These are phyloP conservation scores for Cystobasidium onofrii DNA, from an alignment of 768 basidiomycete genomes.

Conservation along the genomic window DNA sequence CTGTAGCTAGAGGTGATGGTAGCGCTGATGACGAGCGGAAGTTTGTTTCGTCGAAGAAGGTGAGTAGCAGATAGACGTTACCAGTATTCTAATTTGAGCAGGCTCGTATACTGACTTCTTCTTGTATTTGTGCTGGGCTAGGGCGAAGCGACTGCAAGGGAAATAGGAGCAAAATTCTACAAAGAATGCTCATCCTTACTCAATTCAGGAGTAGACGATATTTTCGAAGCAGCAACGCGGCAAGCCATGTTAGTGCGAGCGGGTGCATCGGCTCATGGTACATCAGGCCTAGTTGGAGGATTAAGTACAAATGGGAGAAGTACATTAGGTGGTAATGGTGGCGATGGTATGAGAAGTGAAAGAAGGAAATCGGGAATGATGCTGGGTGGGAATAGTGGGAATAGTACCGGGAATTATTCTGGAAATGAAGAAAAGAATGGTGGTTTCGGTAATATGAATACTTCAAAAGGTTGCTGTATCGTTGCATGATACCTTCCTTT, in stretches of 20 bases:
- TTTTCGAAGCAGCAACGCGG: slow-evolving; percentile 92
- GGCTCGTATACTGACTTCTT: slow-evolving; percentile 44
- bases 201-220: slow-evolving; percentile 73
- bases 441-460: background rate
- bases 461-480: background rate
- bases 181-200: slow-evolving; percentile 62
- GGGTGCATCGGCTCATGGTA: background rate
- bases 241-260: slow-evolving; percentile 86
- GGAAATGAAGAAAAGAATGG: background rate
- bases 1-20: slow-evolving; percentile 40
- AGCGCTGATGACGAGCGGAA: slow-evolving; percentile 40
- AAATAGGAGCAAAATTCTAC: slow-evolving; percentile 85
- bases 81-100: background rate
- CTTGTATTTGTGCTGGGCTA: slow-evolving; percentile 58
- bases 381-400: background rate
- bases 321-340: background rate
- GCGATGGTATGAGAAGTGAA: background rate
- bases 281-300: background rate
- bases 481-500: background rate
- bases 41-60: slow-evolving; percentile 46
- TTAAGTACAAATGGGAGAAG: background rate
- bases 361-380: background rate
- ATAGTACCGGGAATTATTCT: background rate
- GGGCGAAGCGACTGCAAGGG: slow-evolving; percentile 70
- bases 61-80: background rate